Base-by-base conservation (phyloP, 2,329 filamentous ascomycete genomes). In the Hypoxylon sp. region DNA sequence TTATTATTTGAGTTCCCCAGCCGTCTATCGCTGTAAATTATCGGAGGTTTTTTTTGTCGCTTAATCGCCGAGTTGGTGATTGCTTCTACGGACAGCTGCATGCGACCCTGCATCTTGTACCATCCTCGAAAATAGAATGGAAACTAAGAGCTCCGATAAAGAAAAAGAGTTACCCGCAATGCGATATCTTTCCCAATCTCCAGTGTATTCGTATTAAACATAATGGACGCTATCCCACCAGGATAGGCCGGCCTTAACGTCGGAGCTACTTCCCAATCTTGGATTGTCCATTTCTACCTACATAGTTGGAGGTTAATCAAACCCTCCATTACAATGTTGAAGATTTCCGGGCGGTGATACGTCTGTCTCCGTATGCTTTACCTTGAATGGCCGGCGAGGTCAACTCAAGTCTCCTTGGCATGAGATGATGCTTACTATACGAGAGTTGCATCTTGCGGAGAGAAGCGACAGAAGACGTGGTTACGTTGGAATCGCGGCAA, bases 341-440 rank as follows among this genome's bases (percentile, higher is more conserved):
- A 4, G 7, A 23, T 55, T 53, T 5, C 19, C 9, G 5, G 21
- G 25, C 38, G 38, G 48, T 60, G 56, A 61, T 55, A 51, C 50
- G 17, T 62, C 68, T 69, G 49, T 62, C 62, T 55, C 4, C 30
- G 25, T 66, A 69, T 68, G 55, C 65, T 64, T 43, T 17, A 49
- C 46, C 67, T 68, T 65, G 51, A 51, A 58, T 46, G 6, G 9
- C 62, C 59, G 53, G 65, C 57, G 38, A 63, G 32, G 43, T 50
- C 38, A 14, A 41, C 50, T 49, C n/a, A n/a, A 30, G 19, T 17
- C 34, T 53, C 25, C 64, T 69, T 68, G 60, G 63, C 61, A 48
- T 49, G 38, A 63, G 51, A 38, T 55, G 55, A 53, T 56, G 52
- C 61, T 59, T 59, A 60, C 55, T 62, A 45, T 48, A 49, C 45